Conservation (phyloP, 768 basidiomycete species). For the Exsudoporus frostii region DNA sequence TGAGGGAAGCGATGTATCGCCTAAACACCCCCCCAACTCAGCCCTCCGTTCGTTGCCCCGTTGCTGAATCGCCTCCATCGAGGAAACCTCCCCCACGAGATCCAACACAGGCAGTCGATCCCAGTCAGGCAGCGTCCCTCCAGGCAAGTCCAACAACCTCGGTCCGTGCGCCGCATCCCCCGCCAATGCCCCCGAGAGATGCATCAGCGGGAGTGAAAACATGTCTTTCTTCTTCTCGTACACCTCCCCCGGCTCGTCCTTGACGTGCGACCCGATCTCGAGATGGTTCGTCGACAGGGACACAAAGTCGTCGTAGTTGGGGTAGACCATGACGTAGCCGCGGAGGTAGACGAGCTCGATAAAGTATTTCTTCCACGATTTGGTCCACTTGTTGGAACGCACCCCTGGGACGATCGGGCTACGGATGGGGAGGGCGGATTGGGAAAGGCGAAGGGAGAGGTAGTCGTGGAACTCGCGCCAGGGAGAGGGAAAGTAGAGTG, state of each 20-base stretch:
- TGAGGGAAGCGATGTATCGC: conserved; percentile 11
- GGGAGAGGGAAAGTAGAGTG: conserved; percentile 83
- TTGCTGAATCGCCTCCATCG: conserved; percentile 33
- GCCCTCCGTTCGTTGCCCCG: conserved; percentile 33
- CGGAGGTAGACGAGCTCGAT: conserved; percentile 81
- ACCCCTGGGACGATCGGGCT: conserved; percentile 63
- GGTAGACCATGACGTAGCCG: conserved; percentile 87
- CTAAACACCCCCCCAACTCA: conserved; percentile 35
- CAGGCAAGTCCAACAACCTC: conserved; percentile 59
- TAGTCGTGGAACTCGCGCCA: conserved; percentile 87
- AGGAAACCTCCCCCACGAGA: conserved; percentile 49
- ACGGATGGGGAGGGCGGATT: conserved; percentile 32
- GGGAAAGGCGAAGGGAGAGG: conserved; percentile 67
- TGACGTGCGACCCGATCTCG: conserved; percentile 80
- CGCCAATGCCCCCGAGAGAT: conserved; percentile 24
- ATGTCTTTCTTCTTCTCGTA: conserved; percentile 54
- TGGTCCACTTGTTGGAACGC: conserved; percentile 77
- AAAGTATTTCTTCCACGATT: conserved; percentile 88
- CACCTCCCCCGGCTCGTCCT: conserved; percentile 43
- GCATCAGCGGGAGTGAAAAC: conserved; percentile 73
- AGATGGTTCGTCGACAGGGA: conserved; percentile 91
- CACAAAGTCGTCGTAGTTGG: conserved; percentile 67
- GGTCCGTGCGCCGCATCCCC: conserved; percentile 12
- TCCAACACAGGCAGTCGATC: conserved; percentile 64
- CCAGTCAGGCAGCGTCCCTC: conserved; percentile 49